Conservation (phyloP, 371 early-diverging fungal species). For the Actinomucor elegans region DNA sequence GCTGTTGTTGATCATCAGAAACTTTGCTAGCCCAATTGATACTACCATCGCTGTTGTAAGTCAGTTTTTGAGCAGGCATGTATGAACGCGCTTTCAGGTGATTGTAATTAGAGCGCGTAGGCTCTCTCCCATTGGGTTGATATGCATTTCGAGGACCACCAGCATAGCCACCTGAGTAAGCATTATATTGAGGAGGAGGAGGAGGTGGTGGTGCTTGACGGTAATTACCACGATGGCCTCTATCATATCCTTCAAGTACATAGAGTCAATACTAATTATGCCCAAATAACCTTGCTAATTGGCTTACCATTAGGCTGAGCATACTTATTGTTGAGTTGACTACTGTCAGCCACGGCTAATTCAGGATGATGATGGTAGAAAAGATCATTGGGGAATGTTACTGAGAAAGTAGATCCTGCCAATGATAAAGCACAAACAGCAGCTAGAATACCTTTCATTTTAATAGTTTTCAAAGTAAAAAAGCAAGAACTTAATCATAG, state of each 20-base stretch:
- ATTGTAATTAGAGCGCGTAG: background rate
- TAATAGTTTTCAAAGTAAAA: background rate
- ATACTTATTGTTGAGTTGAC: background rate
- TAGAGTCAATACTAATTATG: background rate
- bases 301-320: background rate
- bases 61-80: background rate
- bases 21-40: slow-evolving; percentile 8
- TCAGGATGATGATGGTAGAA: slow-evolving; percentile 19
- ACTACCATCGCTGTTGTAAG: slow-evolving; percentile 9
- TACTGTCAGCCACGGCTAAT: background rate
- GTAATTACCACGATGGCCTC: background rate
- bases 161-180: background rate
- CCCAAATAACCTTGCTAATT: background rate
- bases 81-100: background rate
- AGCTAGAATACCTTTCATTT: slow-evolving; percentile 6
- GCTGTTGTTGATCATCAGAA: background rate
- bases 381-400: slow-evolving; percentile 15
- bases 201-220: background rate
- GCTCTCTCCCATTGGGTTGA: background rate
- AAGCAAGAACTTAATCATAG: background rate
- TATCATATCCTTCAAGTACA: background rate
- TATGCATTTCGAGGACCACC: background rate
- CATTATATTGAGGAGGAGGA: background rate
- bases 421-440: background rate
- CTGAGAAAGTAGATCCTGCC: background rate